Conservation (phyloP, 768 basidiomycete species). For the Hypsizygus marmoreus region DNA sequence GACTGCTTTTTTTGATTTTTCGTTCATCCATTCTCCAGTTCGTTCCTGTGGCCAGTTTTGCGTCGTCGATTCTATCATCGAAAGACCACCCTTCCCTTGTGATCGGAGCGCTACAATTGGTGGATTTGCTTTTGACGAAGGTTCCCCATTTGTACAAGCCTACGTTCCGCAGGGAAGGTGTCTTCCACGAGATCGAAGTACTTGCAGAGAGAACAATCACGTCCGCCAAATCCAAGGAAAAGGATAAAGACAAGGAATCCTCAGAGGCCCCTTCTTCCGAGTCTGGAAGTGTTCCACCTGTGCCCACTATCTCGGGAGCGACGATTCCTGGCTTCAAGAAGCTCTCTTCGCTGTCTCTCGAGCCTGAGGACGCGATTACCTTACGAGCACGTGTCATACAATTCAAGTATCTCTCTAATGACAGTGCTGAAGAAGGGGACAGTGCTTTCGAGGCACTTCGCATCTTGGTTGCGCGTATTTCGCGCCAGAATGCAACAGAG, state of each 20-base stretch:
- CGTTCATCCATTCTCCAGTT: conserved; percentile 48
- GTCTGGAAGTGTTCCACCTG: conserved; percentile 34
- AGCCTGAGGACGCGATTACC: conserved; percentile 90
- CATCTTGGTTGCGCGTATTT: conserved; percentile 66
- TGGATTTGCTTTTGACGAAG: conserved; percentile 87
- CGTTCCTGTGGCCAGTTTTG: conserved; percentile 94
- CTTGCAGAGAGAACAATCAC: conserved; percentile 67
- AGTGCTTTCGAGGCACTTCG: conserved; percentile 66
- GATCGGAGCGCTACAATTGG: conserved; percentile 87
- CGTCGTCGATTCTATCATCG: conserved; percentile 90
- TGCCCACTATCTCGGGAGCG: conserved; percentile 40
- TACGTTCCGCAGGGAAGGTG: conserved; percentile 91
- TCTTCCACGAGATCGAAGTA: conserved; percentile 89
- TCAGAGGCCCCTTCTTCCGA: conserved; percentile 43
- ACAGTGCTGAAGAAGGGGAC: conserved; percentile 58
- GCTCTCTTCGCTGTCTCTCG: conserved; percentile 64
- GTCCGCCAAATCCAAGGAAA: conserved; percentile 47
- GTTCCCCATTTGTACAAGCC: conserved; percentile 83
- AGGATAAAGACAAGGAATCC: conserved; percentile 43
- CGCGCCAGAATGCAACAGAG: conserved; percentile 56
- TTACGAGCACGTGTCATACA: conserved; percentile 88
- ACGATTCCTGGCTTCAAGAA: conserved; percentile 70
- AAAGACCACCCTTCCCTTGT: conserved; percentile 88
- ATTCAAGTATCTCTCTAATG: conserved; percentile 71
- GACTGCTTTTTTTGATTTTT: conserved; percentile 7